These are phyloP conservation scores for Penicillium frequentans DNA, from an alignment of 2,329 filamentous ascomycete genomes.

Conservation along the genomic window DNA sequence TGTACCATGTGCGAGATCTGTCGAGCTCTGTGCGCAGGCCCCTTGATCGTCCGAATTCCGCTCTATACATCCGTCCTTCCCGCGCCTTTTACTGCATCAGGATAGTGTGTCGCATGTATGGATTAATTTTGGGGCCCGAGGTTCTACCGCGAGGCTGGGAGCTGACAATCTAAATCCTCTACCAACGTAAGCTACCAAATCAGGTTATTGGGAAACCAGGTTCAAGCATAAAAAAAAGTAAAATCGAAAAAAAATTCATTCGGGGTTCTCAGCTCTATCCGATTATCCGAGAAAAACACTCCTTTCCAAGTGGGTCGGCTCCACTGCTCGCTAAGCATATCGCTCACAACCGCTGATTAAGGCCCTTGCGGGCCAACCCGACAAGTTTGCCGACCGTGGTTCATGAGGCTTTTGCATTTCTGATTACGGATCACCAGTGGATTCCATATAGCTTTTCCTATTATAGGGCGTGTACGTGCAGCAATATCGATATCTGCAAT, in stretches of 20 bases:
- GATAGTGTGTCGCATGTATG: constrained; percentile 2
- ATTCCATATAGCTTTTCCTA: neutral
- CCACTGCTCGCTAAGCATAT: constrained; percentile 28
- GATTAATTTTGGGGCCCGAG: neutral
- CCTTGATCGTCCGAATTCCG: constrained; percentile 10
- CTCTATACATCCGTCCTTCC: constrained; percentile 6
- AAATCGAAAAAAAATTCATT: neutral
- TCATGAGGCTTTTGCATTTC: constrained; percentile 8
- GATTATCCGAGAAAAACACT: constrained; percentile 20
- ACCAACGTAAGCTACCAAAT: neutral
- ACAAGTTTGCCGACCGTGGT: constrained; percentile 21
- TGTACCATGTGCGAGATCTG: constrained; percentile 18
- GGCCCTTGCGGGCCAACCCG: constrained; percentile 24
- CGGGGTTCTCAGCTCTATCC: constrained; percentile 8
- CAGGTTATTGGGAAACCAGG: neutral
- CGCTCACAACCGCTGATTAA: constrained; percentile 4
- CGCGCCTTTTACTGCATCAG: constrained; percentile 12
- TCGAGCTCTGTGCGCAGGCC: constrained; percentile 8
- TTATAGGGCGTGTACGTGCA: neutral
- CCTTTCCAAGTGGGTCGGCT: constrained; percentile 18
- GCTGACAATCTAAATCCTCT: neutral
- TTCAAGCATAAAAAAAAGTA: neutral
- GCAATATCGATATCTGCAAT: neutral
- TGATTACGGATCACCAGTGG: neutral
- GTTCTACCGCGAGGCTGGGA: neutral